These are phyloP conservation scores for Bidens hawaiensis DNA, from an alignment of 140 eudicot genomes.

Conservation along the genomic window DNA sequence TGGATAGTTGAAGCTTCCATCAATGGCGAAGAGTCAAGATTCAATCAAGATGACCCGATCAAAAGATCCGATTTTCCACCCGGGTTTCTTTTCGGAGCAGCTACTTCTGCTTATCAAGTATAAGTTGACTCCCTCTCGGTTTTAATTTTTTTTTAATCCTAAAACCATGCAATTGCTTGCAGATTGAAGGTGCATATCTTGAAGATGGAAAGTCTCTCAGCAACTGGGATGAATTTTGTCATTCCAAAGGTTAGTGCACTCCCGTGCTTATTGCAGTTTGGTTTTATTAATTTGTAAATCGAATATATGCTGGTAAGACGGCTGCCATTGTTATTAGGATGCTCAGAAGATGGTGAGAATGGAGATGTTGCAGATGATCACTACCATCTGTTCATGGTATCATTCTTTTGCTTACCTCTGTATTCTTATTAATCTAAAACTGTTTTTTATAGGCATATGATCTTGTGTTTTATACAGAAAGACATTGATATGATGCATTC, in stretches of 20 bases:
- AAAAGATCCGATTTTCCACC: background rate
- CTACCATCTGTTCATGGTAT: conserved; percentile 68
- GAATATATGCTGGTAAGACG: background rate
- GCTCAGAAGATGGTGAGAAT: conserved; percentile 38
- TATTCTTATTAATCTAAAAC: background rate
- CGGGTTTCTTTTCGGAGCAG: no score
- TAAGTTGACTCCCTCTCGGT: background rate
- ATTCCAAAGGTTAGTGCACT: conserved; percentile 36
- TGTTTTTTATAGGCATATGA: background rate
- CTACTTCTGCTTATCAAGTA: background rate
- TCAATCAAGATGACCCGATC: background rate
- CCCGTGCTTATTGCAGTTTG: background rate
- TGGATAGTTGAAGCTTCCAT: background rate
- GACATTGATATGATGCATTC: conserved; percentile 66
- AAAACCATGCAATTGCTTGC: no score
- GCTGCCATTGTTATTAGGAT: conserved; percentile 23
- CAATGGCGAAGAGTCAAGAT: background rate
- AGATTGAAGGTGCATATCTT: conserved; percentile 59
- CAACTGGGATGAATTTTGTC: conserved; percentile 70
- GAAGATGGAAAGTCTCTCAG: conserved; percentile 78
- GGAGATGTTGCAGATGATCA: conserved; percentile 75
- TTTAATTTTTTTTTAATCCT: no score
- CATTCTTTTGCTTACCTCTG: conserved; percentile 5
- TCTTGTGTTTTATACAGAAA: conserved; percentile 33
- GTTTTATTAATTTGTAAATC: background rate